Base-by-base conservation (phyloP, 306 rosid genomes). In the Malus asiatica region DNA sequence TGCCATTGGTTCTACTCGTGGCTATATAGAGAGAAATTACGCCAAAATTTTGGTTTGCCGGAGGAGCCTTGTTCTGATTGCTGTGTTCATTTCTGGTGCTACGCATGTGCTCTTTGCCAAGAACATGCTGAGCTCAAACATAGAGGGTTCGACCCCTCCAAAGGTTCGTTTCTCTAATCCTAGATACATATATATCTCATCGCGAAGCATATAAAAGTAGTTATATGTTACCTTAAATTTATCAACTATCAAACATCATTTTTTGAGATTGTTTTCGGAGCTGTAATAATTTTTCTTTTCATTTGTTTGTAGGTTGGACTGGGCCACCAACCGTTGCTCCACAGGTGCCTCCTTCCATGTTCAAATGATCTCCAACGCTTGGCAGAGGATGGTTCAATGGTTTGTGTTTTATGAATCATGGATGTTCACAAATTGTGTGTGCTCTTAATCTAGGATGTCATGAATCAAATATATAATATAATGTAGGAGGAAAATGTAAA, bases 1-100 rank as follows among this genome's bases (percentile, higher is more conserved):
- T 71, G 76, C 66, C 81, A 78, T 15, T 78, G 78, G 69, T 11
- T 79, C 11, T 65, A 53, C 73, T 58, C 75, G 25, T 74, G 79
- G 55, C 4, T 48, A 13, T 74, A 67, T 4, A 57, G 83, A 67
- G 32, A 73, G 35, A 80, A 45, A 68, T 0, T 79, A 18, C 70
- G 79, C 3, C 1, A 29, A 7, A 67, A 80, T 4, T 74, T 25
- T 33, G 79, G 58, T 13, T 35, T 80, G 22, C 42, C 14, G 0
- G 74, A 42, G 11, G 75, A 67, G 59, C 75, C 79, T 42, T 68
- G 83, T 23, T 11, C 12, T 15, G 78, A 79, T 74, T 68, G 83
- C 51, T 61, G 73, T 60, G 78, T 68, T 58, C 74, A 80, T 52
- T 60, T 11, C 66, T 80, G 66, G 55, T 80, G 83, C 22, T 71